Base-by-base conservation (phyloP, 768 basidiomycete genomes). In the Mycena rebaudengoi region DNA sequence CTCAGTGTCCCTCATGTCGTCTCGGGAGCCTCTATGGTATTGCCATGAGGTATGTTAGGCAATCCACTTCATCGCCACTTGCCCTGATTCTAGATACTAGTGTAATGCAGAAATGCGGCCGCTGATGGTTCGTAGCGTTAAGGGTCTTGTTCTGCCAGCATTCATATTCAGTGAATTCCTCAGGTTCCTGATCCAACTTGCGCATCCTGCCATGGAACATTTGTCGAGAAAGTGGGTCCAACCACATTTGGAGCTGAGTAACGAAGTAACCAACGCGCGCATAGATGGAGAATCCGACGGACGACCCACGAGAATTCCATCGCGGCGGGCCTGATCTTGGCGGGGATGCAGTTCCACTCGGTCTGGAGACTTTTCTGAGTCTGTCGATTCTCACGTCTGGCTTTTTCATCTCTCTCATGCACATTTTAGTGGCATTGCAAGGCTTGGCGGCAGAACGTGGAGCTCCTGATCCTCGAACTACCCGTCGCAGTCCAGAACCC, bases 91-190 rank as follows among this genome's bases (percentile, higher is more conserved):
- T 58, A 49, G 41, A 55, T n/a, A 18, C 35, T 71, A 96, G 95
- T 97, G 95, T 72, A 84, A 89, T 74, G 88, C 91, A 54, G 93
- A 96, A 78, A 96, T 94, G 93, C 80, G 90, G 53, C 94, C 95
- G 1, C 78, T 95, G 45, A 94, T 92, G 91, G 93, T 94, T 67
- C 39, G 82, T 70, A 40, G 63, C 62, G 60, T 39, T 1, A 16
- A n/a, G 43, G 13, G 32, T 44, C 40, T 37, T 30, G 37, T 49
- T 66, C 33, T 50, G n/a, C n/a, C 20, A 28, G 37, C 61, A 28
- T 55, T 52, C 39, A 20, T 62, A 52, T 32, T 61, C 28, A 26
- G 62, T 26, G 57, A 68, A 65, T 65, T 48, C 10, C 29, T 21
- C 71, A 95, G 93, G 84, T 87, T 4, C 93, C 93, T 39, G 86